phyloP scores from a whole-genome alignment of 352 stramenopile species.

The Albugo candida region DNA sequence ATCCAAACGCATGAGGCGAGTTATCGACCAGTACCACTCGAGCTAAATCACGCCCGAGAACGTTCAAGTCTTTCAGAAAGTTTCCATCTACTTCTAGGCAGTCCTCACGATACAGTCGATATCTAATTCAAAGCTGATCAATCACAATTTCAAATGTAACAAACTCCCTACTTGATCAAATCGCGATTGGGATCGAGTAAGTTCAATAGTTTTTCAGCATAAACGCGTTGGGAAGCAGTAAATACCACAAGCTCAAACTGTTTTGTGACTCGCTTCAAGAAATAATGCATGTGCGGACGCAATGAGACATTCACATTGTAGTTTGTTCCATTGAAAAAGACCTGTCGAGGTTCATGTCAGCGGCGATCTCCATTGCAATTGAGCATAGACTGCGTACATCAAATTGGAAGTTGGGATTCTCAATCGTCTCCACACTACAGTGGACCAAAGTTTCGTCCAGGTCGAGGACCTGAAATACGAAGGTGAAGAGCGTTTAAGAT shows the following conservation, averaged over 20 bases:
- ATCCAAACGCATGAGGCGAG: slow-evolving; percentile 94
- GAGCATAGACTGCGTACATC: neutral
- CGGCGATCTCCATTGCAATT: neutral
- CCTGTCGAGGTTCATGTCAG: slow-evolving; percentile 12
- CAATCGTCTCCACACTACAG: slow-evolving; percentile 91
- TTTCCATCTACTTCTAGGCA: slow-evolving; percentile 95
- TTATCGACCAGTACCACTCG: slow-evolving; percentile 94
- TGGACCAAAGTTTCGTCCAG: slow-evolving; percentile 99
- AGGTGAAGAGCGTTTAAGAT: neutral
- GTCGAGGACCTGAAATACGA: slow-evolving; percentile 76
- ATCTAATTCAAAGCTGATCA: slow-evolving; percentile 26
- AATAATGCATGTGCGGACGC: slow-evolving; percentile 89
- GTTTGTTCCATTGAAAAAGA: slow-evolving; percentile 88
- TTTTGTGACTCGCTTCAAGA: slow-evolving; percentile 81
- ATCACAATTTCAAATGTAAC: neutral
- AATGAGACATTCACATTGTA: slow-evolving; percentile 95
- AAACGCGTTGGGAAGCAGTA: slow-evolving; percentile 88
- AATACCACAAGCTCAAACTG: slow-evolving; percentile 99
- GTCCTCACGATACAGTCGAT: slow-evolving; percentile 89
- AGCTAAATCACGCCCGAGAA: slow-evolving; percentile 85
- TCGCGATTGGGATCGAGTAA: slow-evolving; percentile 87
- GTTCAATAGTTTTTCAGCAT: slow-evolving; percentile 95
- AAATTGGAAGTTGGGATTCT: slow-evolving; percentile 88
- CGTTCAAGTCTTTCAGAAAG: slow-evolving; percentile 97
- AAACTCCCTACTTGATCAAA: slow-evolving; percentile 57